Evolutionary conservation across 352 stramenopile species (phyloP).

Genomic region (Pythium insidiosum): DNA sequence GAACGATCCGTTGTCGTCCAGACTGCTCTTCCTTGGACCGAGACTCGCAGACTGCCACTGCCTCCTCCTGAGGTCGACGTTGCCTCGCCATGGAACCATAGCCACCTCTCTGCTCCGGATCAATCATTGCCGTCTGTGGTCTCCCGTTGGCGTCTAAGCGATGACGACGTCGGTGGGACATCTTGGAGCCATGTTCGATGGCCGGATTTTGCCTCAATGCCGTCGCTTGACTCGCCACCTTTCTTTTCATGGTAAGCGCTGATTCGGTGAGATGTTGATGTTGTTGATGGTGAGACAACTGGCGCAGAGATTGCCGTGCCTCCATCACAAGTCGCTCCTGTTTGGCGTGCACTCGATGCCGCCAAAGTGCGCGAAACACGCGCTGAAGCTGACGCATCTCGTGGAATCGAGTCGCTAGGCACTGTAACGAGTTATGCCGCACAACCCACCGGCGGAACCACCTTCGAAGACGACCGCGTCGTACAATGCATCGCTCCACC

Average conservation of each 20-base stretch:
- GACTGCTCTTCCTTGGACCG: too few relatives aligned
- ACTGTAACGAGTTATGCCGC: not conserved
- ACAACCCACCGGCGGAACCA: conserved; percentile 13
- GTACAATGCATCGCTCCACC: not conserved
- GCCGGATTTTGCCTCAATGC: too few relatives aligned
- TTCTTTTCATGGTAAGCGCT: too few relatives aligned
- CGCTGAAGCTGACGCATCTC: not conserved
- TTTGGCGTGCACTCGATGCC: conserved; percentile 30
- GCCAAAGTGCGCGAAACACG: conserved; percentile 26
- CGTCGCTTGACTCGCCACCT: too few relatives aligned
- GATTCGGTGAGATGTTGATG: too few relatives aligned
- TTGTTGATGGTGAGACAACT: too few relatives aligned
- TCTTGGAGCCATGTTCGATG: too few relatives aligned
- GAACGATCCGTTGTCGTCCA: too few relatives aligned
- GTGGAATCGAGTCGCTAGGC: not conserved
- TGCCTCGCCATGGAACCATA: conserved; percentile 30
- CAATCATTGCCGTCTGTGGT: too few relatives aligned
- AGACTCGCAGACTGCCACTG: not conserved
- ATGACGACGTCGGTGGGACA: too few relatives aligned
- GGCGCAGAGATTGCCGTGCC: conserved; percentile 26
- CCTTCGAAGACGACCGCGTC: not conserved
- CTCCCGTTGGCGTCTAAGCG: too few relatives aligned
- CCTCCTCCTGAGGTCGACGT: conserved; percentile 8
- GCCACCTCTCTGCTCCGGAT: conserved; percentile 17
- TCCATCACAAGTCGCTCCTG: conserved; percentile 39